Base-by-base conservation (phyloP, 164 flowering plant genomes). In the Chimonanthus praecox region DNA sequence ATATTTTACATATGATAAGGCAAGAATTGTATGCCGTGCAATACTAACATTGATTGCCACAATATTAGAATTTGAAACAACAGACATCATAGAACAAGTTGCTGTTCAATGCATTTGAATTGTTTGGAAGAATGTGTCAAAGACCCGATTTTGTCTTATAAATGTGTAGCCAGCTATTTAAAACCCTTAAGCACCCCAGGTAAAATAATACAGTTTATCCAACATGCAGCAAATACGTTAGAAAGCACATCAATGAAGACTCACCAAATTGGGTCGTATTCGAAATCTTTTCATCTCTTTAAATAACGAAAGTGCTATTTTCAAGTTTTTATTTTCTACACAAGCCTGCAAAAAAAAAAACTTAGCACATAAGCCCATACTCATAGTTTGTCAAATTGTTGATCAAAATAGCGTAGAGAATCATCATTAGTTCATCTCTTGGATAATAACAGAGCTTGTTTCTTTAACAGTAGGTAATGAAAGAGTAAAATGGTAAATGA, bases 211-310 rank as follows among this genome's bases (percentile, higher is more conserved):
- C 33, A 33, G 33, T 33, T 33, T 33, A 33, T 33, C 33, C 33
- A 33, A 33, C 10, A 51, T n/a, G 33, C 65, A 62, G 8, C 33
- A 15, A 15, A 16, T 4, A 62, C 16, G 8, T 65, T 65, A 8
- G 44, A 65, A 33, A 7, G 68, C 47, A 21, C 7, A 6, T 10
- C 5, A 21, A 33, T 33, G 44, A 15, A 49, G 33, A 74, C 86
- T 85, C 72, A 94, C 98, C 93, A 84, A 65, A 84, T 92, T 94
- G 63, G 98, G 96, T 75, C 78, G 80, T 75, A 94, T 75, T 44
- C 78, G 81, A 69, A 83, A 65, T 71, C 82, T 83, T 82, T 89
- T 88, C 98, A 94, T 94, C 84, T 92, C 90, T 76, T 80, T 85
- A 75, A 82, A 92, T 71, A 94, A 80, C 65, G 82, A 81, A 78